phyloP scores from a whole-genome alignment of 371 early-diverging fungal genomes.

The Encephalitozoon intestinalis region DNA sequence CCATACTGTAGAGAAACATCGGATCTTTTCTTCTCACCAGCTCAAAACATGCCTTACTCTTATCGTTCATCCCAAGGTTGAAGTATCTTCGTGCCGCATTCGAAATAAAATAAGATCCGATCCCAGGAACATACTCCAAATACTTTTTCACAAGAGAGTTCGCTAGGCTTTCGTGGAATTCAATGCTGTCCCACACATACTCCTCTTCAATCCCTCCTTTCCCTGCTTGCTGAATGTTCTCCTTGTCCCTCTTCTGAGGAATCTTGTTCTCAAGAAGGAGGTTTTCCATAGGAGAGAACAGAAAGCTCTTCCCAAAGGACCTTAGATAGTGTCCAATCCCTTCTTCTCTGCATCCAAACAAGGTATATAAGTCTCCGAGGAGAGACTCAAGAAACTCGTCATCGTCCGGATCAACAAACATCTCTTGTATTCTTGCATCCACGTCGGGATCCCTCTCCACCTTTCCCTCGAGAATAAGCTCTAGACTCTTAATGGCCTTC shows the following conservation, averaged over 20 bases:
- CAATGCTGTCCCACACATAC: neutral
- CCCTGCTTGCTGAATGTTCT: neutral
- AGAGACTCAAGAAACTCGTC: slow-evolving; percentile 43
- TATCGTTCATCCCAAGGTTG: slow-evolving; percentile 16
- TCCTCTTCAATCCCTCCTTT: neutral
- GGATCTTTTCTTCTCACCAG: slow-evolving; percentile 49
- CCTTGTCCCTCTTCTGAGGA: neutral
- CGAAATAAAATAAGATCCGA: slow-evolving; percentile 49
- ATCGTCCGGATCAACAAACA: slow-evolving; percentile 45
- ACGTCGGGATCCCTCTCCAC: slow-evolving; percentile 10
- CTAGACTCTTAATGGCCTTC: slow-evolving; percentile 37
- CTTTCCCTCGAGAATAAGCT: slow-evolving; percentile 16
- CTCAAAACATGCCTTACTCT: slow-evolving; percentile 39
- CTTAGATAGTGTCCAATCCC: slow-evolving; percentile 27
- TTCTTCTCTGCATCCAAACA: slow-evolving; percentile 30
- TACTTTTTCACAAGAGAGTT: slow-evolving; percentile 17
- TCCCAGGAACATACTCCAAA: slow-evolving; percentile 6
- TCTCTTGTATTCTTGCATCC: slow-evolving; percentile 9
- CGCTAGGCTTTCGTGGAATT: neutral
- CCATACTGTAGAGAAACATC: slow-evolving; percentile 50
- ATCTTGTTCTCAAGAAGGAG: slow-evolving; percentile 25
- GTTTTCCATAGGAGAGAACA: slow-evolving; percentile 23
- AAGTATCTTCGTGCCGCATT: slow-evolving; percentile 25
- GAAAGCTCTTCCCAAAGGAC: slow-evolving; percentile 9
- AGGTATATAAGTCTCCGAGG: slow-evolving; percentile 44